Evolutionary conservation across 495 filamentous ascomycete genomes (phyloP), one percentile per base, ranked within the genome.

Genomic region (Rhizodiscina lignyota): DNA sequence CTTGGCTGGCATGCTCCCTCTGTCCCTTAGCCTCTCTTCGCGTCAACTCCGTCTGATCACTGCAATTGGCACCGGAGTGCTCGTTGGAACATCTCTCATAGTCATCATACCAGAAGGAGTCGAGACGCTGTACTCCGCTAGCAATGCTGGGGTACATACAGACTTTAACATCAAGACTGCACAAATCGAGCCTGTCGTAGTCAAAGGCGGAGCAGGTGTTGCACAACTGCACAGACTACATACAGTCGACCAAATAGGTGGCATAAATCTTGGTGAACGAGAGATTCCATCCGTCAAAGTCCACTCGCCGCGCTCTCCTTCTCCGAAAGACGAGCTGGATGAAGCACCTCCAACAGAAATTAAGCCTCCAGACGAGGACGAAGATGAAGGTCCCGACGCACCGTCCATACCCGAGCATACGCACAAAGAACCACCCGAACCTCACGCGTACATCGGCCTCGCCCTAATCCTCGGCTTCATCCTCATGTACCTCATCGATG

Each of bases 51-150:
- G 89, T 49, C 55, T 94, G 23, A 82, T 96, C 53, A 85, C 85
- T 8, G 83, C 84, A 16, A 73, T 97, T 51, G 89, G 89, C 21
- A 83, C 94, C 62, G 89, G 89, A 27, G 77, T 97, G 12, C 64
- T 97, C 5, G 85, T 97, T 16, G 89, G 89, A 23, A 96, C 87
- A 22, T 83, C 84, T 5, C 68, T 97, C 44, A 85, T 96, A 37
- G 83, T 97, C 2, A 97, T 97, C 52, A 93, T 97, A 49, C 89
- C 89, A 0, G 89, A 97, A 55, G 89, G 89, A 12, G 74, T 96
- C 32, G 89, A 94, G 49, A 89, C 89, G 4, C 61, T 94, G 32
- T 85, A 92, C 50, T 21, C 17, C 8, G 74, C 69, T 44, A 65
- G 76, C 6, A 66, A 56, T 30, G 47, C 54, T 22, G 34, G 54